Conservation (phyloP, 179 eudicot species). For the Sideroxylon spinosum region DNA sequence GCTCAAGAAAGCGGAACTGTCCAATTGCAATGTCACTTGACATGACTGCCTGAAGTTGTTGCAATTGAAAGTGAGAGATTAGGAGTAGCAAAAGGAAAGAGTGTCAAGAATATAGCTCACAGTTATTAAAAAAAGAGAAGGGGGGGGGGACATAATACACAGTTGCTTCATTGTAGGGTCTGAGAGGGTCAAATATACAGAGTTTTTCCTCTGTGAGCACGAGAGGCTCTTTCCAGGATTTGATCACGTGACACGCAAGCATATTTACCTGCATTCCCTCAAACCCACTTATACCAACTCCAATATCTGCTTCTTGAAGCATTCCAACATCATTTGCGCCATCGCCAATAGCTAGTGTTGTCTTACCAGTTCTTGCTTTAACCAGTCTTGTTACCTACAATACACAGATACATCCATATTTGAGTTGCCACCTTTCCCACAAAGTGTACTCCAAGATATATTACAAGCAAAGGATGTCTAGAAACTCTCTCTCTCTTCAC, state of each 20-base stretch:
- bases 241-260: not conserved
- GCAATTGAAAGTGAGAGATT: not conserved
- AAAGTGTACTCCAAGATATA: not conserved
- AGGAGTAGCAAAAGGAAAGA: not conserved
- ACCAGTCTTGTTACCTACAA: slow-evolving; percentile 35
- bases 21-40: slow-evolving; percentile 32
- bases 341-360: slow-evolving; percentile 38
- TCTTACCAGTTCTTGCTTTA: slow-evolving; percentile 34
- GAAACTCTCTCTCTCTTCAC: not conserved
- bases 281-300: slow-evolving; percentile 43
- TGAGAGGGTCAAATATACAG: too few relatives aligned
- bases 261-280: slow-evolving; percentile 45
- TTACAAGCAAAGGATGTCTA: not conserved
- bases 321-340: slow-evolving; percentile 52
- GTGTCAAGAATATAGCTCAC: not conserved
- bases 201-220: too few relatives aligned
- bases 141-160: too few relatives aligned
- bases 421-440: not conserved
- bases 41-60: slow-evolving; percentile 35
- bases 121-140: not conserved
- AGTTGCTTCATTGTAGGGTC: too few relatives aligned
- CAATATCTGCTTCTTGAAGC: slow-evolving; percentile 49
- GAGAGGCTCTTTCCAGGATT: too few relatives aligned
- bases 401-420: not conserved
- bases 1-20: slow-evolving; percentile 29